Percentiles rank a stretch among this genome's conserved stretches.
Conservation (phyloP, 768 basidiomycete species). For the Lactarius hatsudake region DNA sequence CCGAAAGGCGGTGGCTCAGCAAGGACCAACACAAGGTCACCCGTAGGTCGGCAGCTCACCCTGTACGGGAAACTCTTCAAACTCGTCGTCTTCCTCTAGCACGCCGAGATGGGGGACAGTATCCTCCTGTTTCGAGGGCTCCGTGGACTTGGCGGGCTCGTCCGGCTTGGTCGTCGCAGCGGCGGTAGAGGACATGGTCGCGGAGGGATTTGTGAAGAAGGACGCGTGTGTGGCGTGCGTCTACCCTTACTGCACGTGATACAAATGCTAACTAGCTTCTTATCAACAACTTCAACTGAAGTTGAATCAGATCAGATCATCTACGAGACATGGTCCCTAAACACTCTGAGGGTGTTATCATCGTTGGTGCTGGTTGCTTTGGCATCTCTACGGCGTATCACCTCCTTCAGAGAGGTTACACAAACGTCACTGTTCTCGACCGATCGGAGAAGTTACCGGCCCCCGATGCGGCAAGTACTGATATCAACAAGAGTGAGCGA, state of each 20-base stretch:
- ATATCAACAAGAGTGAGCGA: conserved; percentile 43
- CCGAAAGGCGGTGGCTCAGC: neutral
- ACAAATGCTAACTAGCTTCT: neutral
- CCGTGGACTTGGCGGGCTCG: conserved; percentile 28
- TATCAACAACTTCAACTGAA: neutral
- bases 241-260: neutral
- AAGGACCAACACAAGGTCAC: neutral
- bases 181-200: conserved; percentile 31
- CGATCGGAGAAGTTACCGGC: conserved; percentile 68
- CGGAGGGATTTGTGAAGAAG: neutral
- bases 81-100: conserved; percentile 97
- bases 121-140: conserved; percentile 28
- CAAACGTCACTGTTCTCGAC: conserved; percentile 72
- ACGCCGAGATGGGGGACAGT: conserved; percentile 66
- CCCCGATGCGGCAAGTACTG: conserved; percentile 72
- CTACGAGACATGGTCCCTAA: conserved; percentile 17
- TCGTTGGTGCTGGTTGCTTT: conserved; percentile 83
- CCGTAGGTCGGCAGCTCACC: conserved; percentile 44
- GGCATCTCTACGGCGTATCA: conserved; percentile 85
- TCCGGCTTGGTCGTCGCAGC: conserved; percentile 33
- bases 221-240: neutral
- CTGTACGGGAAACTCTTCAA: conserved; percentile 87
- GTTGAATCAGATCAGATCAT: too few species aligned
- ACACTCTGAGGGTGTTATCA: conserved; percentile 44
- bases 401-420: conserved; percentile 67